A percentile compares a stretch with the other conserved stretches of the same genome.
These are phyloP conservation scores for Candida anglica DNA, from an alignment of 805 yeast genomes.

Conservation along the genomic window DNA sequence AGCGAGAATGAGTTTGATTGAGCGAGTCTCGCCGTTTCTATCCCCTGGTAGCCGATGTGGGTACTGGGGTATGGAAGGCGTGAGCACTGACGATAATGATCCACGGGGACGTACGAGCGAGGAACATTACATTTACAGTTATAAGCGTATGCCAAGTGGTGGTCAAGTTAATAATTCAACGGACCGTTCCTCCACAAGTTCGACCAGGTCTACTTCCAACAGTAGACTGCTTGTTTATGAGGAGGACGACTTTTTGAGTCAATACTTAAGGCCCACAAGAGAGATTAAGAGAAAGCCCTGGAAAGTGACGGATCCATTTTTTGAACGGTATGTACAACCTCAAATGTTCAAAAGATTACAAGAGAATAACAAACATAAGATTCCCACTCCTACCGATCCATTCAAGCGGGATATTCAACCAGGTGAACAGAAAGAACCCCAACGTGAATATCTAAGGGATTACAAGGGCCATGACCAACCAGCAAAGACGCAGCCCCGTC, in stretches of 20 bases:
- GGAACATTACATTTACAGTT: not conserved
- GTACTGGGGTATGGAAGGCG: not conserved
- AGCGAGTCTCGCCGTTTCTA: slow-evolving; percentile 4
- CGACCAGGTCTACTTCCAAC: not conserved
- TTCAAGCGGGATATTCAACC: too few relatives aligned
- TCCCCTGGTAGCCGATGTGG: slow-evolving; percentile 2
- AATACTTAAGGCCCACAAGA: too few relatives aligned
- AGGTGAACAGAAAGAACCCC: too few relatives aligned
- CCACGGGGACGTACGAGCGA: not conserved
- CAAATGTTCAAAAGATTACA: too few relatives aligned
- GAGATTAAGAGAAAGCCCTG: not conserved
- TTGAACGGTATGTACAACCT: not conserved
- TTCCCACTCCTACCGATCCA: too few relatives aligned
- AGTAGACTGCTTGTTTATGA: too few relatives aligned
- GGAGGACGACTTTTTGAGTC: too few relatives aligned
- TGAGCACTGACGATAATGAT: not conserved
- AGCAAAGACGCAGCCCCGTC: too few relatives aligned
- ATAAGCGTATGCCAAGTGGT: not conserved
- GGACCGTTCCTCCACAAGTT: not conserved
- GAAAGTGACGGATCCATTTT: not conserved
- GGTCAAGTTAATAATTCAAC: not conserved
- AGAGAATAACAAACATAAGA: not conserved
- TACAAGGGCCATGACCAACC: too few relatives aligned
- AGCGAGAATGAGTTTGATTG: slow-evolving; percentile 4
- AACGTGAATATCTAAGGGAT: too few relatives aligned